Evolutionary conservation across 2,329 filamentous ascomycete genomes (phyloP).

Genomic region (Epichloe uncinata): DNA sequence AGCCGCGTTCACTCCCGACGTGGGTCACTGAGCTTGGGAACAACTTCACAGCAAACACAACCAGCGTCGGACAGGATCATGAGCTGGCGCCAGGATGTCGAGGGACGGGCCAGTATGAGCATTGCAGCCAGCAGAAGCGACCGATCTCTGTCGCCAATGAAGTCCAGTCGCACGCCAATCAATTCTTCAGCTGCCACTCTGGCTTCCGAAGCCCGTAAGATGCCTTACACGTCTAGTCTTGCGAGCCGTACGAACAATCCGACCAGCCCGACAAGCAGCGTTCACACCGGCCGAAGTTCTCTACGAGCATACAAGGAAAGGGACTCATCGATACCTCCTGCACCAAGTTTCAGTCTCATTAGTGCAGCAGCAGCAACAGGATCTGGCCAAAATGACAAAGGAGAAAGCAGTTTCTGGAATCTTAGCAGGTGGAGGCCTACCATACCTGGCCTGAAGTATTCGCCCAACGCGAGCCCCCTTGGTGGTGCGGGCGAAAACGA

Average conservation of each 20-base stretch:
- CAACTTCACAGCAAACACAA: slow-evolving; percentile 17
- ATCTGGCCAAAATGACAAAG: slow-evolving; percentile 26
- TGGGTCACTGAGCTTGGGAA: slow-evolving; percentile 35
- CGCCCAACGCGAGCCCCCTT: slow-evolving; percentile 13
- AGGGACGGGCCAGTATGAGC: slow-evolving; percentile 27
- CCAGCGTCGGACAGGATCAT: slow-evolving; percentile 61
- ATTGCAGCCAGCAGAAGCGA: slow-evolving; percentile 32
- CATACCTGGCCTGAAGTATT: slow-evolving; percentile 22
- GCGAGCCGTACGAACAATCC: slow-evolving; percentile 12
- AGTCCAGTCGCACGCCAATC: slow-evolving; percentile 24
- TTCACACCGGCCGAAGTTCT: slow-evolving; percentile 15
- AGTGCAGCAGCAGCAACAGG: slow-evolving; percentile 18
- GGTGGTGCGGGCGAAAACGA: slow-evolving; percentile 8
- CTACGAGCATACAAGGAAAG: slow-evolving; percentile 12
- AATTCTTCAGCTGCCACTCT: slow-evolving; percentile 25
- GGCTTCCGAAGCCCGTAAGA: slow-evolving; percentile 32
- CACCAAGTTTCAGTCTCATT: slow-evolving; percentile 41
- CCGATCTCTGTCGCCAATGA: slow-evolving; percentile 42
- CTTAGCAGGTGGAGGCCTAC: slow-evolving; percentile 37
- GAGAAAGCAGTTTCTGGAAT: slow-evolving; percentile 41
- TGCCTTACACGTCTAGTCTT: slow-evolving; percentile 24
- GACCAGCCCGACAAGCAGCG: slow-evolving; percentile 27
- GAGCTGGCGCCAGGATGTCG: slow-evolving; percentile 66
- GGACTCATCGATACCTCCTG: slow-evolving; percentile 28
- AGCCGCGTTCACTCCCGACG: slow-evolving; percentile 36